Evolutionary conservation across 257 asterid species (phyloP), one percentile per base, ranked within the genome.

Genomic region (Misopates orontium): DNA sequence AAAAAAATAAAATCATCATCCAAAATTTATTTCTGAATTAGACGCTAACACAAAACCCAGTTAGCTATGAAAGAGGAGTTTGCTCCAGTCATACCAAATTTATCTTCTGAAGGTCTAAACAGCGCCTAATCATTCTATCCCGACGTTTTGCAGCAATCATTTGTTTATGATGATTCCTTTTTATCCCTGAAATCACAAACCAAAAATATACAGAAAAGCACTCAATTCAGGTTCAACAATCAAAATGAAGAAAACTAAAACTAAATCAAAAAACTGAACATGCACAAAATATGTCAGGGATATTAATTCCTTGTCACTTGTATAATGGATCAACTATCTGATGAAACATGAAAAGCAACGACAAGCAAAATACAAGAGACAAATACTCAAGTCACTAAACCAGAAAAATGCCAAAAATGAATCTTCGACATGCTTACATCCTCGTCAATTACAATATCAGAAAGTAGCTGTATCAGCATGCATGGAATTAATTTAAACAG

Each of bases 61-160:
- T 50, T 36, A 59, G 36, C n/a, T 62, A 20, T 16, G 36, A 41
- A 67, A 21, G 40, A 19, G 21, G 41, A 53, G 55, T 56, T 56
- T 58, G 65, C 40, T 58, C 60, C 31, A 18, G 19, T 40, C 83
- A 70, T 78, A 91, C 98, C 78, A 60, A 67, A 82, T 87, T 91
- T 76, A 89, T 89, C 77, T 83, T 73, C 76, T 85, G 89, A 76
- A 89, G 86, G 81, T 91, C 96, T 53, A 91, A 95, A 56, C 92
- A 96, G 19, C 92, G 95, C 52, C 41, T 73, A 17, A 79, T 50
- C 95, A 83, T 85, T 82, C 95, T 82, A 71, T 87, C 96, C 61
- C 82, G 86, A 50, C 92, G 90, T 84, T 91, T 89, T n/a, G 68
- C 71, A 17, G 92, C 98, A 54, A 87, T 87, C 70, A 69, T 66